Base-by-base conservation (phyloP, 2,329 filamentous ascomycete genomes). In the Trichoderma harzianum region DNA sequence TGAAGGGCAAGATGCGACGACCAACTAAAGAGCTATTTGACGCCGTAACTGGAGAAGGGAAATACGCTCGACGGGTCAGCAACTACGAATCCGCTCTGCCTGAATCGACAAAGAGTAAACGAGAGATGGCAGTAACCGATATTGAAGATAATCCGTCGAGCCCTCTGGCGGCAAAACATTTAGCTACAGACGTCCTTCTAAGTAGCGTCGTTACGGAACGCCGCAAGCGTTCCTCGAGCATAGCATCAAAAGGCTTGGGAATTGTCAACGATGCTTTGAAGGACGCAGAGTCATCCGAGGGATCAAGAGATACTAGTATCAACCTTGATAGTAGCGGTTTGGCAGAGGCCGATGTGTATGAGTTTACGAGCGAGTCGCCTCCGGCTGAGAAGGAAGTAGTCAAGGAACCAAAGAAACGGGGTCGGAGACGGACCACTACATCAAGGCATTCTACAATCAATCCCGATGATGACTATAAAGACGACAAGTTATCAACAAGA, bases 1-100 rank as follows among this genome's bases (percentile, higher is more conserved):
- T 96, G 55, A 87, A 92, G 73, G 92, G 91, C 78, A 96, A 96
- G 82, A 95, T 96, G 93, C 88, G 93, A 72, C 88, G 93, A 72
- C 92, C 93, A 26, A 92, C 91, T 1, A 93, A 93, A 78, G 89
- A 93, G 74, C 81, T 95, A 11, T 88, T 91, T 43, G 92, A 94
- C 79, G 93, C 92, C 1, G 92, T 95, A 16, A 82, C 87, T 12
- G 89, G 88, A n/a, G 88, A 91, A 75, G 87, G 86, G 36, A 90
- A 86, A 77, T 84, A 86, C 72, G 72, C 85, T 74, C 78, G 84
- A 64, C 80, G 83, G 69, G 81, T 80, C 28, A 86, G 83, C 73
- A 82, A 76, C 58, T 77, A 72, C 53, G 80, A 81, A 14, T 74
- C 76, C 32, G 21, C 70, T 39, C 73, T 73, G 12, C 73, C 77